Conservation (phyloP, 441 rosid species). For the Erodium moschatum region DNA sequence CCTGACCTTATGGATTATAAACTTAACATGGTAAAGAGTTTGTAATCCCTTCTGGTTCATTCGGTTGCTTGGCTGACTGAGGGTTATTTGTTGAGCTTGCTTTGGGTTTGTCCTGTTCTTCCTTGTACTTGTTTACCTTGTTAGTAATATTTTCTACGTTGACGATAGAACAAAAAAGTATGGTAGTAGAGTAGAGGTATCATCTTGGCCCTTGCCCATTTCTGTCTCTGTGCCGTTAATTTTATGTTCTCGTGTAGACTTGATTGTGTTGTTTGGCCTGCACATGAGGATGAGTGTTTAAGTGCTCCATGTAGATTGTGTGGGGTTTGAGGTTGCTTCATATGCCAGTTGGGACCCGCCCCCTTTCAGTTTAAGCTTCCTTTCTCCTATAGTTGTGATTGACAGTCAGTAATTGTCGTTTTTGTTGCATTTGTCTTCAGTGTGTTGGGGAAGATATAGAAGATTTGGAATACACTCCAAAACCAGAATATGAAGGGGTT, state of each 20-base stretch:
- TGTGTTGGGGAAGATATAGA: slow-evolving; percentile 93
- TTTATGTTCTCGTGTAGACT: background rate
- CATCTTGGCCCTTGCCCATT: background rate
- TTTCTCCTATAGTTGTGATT: background rate
- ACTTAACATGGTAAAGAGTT: background rate
- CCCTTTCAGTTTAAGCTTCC: background rate
- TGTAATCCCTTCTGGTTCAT: too few relatives aligned
- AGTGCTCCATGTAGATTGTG: slow-evolving; percentile 6
- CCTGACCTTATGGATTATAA: background rate
- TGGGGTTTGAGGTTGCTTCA: slow-evolving; percentile 10
- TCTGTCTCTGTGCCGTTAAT: background rate
- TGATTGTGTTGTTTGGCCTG: slow-evolving; percentile 4
- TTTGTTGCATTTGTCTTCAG: slow-evolving; percentile 32
- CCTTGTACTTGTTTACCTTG: too few relatives aligned
- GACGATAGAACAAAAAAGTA: too few relatives aligned
- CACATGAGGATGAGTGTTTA: background rate
- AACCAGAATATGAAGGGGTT: slow-evolving; percentile 89
- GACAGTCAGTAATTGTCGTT: slow-evolving; percentile 7
- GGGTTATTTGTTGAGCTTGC: too few relatives aligned
- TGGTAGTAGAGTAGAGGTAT: background rate
- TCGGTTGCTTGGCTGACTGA: too few relatives aligned
- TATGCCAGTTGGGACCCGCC: background rate
- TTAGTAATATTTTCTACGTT: too few relatives aligned
- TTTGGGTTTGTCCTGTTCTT: too few relatives aligned
- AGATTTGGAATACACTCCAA: slow-evolving; percentile 92